Percentiles rank a stretch among this genome's conserved stretches.
phyloP scores from a whole-genome alignment of 768 basidiomycete species.

The Gyrodon lividus region DNA sequence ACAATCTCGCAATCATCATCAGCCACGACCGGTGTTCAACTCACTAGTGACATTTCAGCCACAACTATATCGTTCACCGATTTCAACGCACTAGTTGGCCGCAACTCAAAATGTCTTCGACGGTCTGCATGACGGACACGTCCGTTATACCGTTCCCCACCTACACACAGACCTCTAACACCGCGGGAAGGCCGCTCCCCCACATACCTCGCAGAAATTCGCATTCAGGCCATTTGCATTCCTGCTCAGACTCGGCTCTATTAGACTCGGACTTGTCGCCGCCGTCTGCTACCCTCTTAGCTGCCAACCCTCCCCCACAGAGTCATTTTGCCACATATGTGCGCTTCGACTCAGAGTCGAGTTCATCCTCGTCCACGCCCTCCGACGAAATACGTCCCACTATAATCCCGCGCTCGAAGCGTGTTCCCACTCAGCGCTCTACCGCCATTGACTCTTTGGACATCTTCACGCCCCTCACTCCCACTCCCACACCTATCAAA shows the following conservation, averaged over 20 bases:
- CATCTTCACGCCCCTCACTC: conserved; percentile 41
- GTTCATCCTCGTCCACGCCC: conserved; percentile 38
- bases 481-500: conserved; percentile 37
- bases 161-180: conserved; percentile 44
- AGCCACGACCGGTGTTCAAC: background rate
- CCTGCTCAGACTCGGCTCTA: conserved; percentile 16
- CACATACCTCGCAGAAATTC: conserved; percentile 54
- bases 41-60: background rate
- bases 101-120: conserved; percentile 17
- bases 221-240: conserved; percentile 6
- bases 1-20: background rate
- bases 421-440: conserved; percentile 31
- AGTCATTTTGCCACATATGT: conserved; percentile 1
- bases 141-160: conserved; percentile 28
- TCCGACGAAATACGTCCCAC: conserved; percentile 38
- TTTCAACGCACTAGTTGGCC: background rate
- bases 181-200: conserved; percentile 60
- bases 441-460: conserved; percentile 16
- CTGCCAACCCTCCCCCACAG: conserved; percentile 3
- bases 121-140: conserved; percentile 24
- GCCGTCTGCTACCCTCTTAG: conserved; percentile 3
- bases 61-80: background rate
- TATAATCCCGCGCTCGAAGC: conserved; percentile 38
- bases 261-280: conserved; percentile 7
- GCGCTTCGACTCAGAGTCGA: conserved; percentile 28